Percentiles rank a stretch among this genome's conserved stretches.
phyloP scores from a whole-genome alignment of 1,139 yeast genomes.

The Pneumocystis sp. region DNA sequence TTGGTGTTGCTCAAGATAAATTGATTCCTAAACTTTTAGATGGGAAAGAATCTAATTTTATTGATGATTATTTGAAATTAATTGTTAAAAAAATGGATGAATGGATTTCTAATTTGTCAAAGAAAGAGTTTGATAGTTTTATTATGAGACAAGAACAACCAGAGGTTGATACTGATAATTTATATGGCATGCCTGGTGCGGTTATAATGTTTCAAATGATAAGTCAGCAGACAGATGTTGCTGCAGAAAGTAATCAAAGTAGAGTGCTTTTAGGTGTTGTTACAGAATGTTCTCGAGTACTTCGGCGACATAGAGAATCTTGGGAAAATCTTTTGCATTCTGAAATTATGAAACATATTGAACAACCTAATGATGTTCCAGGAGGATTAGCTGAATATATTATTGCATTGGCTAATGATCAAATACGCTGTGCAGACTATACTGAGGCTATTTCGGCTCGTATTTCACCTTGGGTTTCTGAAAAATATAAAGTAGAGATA shows the following conservation, averaged over 20 bases:
- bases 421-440: conserved; percentile 68
- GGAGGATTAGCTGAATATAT: conserved; percentile 73
- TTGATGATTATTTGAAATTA: conserved; percentile 57
- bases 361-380: conserved; percentile 37
- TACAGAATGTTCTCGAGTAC: conserved; percentile 51
- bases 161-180: conserved; percentile 50
- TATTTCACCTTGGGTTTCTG: conserved; percentile 51
- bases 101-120: conserved; percentile 57
- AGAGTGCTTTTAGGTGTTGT: conserved; percentile 72
- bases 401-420: conserved; percentile 76
- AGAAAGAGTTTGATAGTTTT: conserved; percentile 45
- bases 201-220: conserved; percentile 70
- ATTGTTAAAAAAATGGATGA: conserved; percentile 60
- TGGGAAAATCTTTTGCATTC: conserved; percentile 33
- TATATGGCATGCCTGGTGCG: conserved; percentile 46
- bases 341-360: conserved; percentile 35
- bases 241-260: conserved; percentile 76
- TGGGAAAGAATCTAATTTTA: conserved; percentile 53
- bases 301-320: conserved; percentile 39
- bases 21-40: conserved; percentile 30
- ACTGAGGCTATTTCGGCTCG: conserved; percentile 59
- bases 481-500: conserved; percentile 44
- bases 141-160: conserved; percentile 54
- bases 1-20: conserved; percentile 31
- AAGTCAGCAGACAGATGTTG: conserved; percentile 83